Conservation (phyloP, 2,329 filamentous ascomycete genomes). For the Phyllosticta citriasiana region DNA sequence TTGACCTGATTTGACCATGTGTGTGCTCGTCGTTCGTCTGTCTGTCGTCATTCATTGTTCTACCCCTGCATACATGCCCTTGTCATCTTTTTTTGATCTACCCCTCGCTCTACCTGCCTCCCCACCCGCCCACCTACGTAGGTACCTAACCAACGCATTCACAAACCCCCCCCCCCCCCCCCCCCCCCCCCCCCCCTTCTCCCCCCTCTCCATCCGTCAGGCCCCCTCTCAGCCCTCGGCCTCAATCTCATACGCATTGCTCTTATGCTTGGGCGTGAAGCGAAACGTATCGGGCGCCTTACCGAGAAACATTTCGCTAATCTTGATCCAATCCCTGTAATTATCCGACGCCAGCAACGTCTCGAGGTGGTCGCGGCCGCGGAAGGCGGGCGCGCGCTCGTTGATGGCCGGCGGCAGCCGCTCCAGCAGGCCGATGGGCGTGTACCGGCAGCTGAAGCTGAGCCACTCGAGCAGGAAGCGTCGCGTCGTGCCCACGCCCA, state of each 20-base stretch:
- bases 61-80: background rate
- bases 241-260: slow-evolving; percentile 77
- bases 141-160: too few species aligned
- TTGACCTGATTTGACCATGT: too few species aligned
- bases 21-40: too few species aligned
- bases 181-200: too few species aligned
- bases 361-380: slow-evolving; percentile 81
- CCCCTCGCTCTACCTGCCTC: too few species aligned
- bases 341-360: slow-evolving; percentile 84
- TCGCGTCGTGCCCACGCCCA: slow-evolving; percentile 81
- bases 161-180: too few species aligned
- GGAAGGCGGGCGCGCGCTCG: slow-evolving; percentile 76
- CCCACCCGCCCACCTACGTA: too few species aligned
- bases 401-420: slow-evolving; percentile 80
- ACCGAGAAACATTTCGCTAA: slow-evolving; percentile 97
- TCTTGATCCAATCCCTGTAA: slow-evolving; percentile 98
- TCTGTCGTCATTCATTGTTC: too few species aligned
- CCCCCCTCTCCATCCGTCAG: too few species aligned
- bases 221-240: slow-evolving; percentile 22
- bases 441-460: slow-evolving; percentile 85
- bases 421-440: slow-evolving; percentile 81
- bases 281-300: slow-evolving; percentile 82
- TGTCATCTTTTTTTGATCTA: too few species aligned
- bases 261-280: slow-evolving; percentile 97
- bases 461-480: slow-evolving; percentile 93